Percentiles rank a stretch among this genome's conserved stretches.
These are phyloP conservation scores for Barbarea vulgaris DNA, from an alignment of 345 rosid genomes.

Conservation along the genomic window DNA sequence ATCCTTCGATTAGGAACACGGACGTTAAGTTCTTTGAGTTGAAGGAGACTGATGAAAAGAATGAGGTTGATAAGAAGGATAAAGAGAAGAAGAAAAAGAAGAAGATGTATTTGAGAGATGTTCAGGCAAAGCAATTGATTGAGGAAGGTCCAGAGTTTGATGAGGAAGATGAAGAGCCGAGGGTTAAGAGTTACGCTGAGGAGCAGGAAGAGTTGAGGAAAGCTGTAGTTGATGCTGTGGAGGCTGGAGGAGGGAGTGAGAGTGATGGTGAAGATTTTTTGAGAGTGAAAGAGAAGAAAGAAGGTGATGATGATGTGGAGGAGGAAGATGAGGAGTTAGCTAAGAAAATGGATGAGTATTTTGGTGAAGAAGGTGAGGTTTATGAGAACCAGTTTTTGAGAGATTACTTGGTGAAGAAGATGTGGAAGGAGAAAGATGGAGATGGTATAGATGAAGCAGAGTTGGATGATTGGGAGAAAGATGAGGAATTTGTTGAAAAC, in stretches of 20 bases:
- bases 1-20: constrained; percentile 53
- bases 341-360: constrained; percentile 64
- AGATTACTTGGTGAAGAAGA: constrained; percentile 64
- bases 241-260: constrained; percentile 29
- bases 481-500: constrained; percentile 58
- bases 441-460: constrained; percentile 48
- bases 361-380: constrained; percentile 52
- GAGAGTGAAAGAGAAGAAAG: constrained; percentile 46
- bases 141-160: constrained; percentile 69
- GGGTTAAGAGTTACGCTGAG: constrained; percentile 52
- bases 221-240: constrained; percentile 59
- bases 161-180: constrained; percentile 43
- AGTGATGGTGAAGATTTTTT: constrained; percentile 52
- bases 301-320: constrained; percentile 40
- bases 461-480: constrained; percentile 52
- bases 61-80: constrained; percentile 15
- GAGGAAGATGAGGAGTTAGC: constrained; percentile 43
- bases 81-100: constrained; percentile 34
- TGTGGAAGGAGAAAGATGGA: constrained; percentile 71
- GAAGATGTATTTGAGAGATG: constrained; percentile 68
- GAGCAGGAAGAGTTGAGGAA: constrained; percentile 63
- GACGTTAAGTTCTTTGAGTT: constrained; percentile 52
- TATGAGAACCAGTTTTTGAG: constrained; percentile 63
- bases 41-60: constrained; percentile 41
- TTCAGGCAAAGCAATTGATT: constrained; percentile 55